Percentiles rank a stretch among this genome's conserved stretches.
Evolutionary conservation across 768 basidiomycete genomes (phyloP).

Genomic region (Lyophyllum atratum): DNA sequence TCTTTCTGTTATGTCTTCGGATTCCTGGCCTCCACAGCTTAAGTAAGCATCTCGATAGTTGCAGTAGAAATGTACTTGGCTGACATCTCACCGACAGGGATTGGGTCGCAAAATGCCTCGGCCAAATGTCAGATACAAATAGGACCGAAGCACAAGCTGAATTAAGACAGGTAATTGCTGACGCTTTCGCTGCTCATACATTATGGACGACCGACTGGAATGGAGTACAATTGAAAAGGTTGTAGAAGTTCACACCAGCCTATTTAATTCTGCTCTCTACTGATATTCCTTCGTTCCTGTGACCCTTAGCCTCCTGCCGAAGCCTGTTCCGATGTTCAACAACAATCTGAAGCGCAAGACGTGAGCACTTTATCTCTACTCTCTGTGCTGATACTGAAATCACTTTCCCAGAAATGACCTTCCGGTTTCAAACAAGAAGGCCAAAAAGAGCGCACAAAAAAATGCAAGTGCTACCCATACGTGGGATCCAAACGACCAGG

Average conservation of each 20-base stretch:
- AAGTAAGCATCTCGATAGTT: constrained; percentile 57
- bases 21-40: constrained; percentile 79
- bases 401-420: constrained; percentile 40
- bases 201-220: constrained; percentile 96
- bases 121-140: constrained; percentile 88
- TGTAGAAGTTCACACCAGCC: constrained; percentile 19
- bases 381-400: neutral
- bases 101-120: constrained; percentile 93
- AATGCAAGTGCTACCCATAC: constrained; percentile 21
- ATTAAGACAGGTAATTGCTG: constrained; percentile 95
- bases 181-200: constrained; percentile 81
- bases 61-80: constrained; percentile 2
- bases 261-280: constrained; percentile 1
- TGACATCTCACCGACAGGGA: constrained; percentile 53
- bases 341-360: constrained; percentile 67
- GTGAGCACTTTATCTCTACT: constrained; percentile 33
- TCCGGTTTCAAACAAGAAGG: constrained; percentile 46
- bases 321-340: constrained; percentile 50
- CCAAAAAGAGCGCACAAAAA: constrained; percentile 23
- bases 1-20: constrained; percentile 58
- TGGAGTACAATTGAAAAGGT: constrained; percentile 87
- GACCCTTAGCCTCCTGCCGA: constrained; percentile 48
- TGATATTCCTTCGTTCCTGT: constrained; percentile 8
- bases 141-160: constrained; percentile 88
- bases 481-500: constrained; percentile 65